A percentile compares a stretch with the other conserved stretches of the same genome.
These are phyloP conservation scores for Dactylellina parvicollis DNA, from an alignment of 2,329 filamentous ascomycete species.

Conservation along the genomic window DNA sequence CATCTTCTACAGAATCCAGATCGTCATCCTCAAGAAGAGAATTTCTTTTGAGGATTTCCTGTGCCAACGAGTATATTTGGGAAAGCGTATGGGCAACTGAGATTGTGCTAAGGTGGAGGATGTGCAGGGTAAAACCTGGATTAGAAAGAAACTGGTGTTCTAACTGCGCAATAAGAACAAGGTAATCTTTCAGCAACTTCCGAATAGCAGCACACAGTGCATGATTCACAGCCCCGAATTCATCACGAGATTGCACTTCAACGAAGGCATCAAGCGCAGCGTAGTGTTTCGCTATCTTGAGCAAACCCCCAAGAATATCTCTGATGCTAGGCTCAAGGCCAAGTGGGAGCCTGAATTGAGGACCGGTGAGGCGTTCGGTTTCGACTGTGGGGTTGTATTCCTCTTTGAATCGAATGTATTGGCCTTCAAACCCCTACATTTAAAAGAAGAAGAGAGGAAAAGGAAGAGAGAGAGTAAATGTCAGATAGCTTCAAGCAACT, in stretches of 20 bases:
- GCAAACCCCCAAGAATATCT: slow-evolving; percentile 85
- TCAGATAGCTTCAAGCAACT: no score
- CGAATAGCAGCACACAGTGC: slow-evolving; percentile 94
- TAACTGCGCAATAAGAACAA: slow-evolving; percentile 89
- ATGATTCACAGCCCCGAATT: slow-evolving; percentile 95
- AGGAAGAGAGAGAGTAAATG: no score
- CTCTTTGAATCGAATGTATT: slow-evolving; percentile 88
- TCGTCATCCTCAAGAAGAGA: slow-evolving; percentile 81
- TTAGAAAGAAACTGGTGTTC: slow-evolving; percentile 93
- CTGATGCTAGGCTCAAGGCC: slow-evolving; percentile 91
- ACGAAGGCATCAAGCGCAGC: slow-evolving; percentile 90
- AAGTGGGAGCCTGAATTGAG: slow-evolving; percentile 78
- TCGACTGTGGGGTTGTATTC: slow-evolving; percentile 85
- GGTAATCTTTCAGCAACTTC: slow-evolving; percentile 89
- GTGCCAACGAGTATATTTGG: slow-evolving; percentile 86
- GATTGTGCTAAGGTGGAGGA: slow-evolving; percentile 89
- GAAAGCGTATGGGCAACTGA: slow-evolving; percentile 90
- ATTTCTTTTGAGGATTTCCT: slow-evolving; percentile 88
- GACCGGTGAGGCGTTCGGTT: slow-evolving; percentile 85
- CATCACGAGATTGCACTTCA: slow-evolving; percentile 89
- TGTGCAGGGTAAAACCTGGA: slow-evolving; percentile 87
- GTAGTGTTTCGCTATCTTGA: slow-evolving; percentile 94
- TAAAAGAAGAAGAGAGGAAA: no score
- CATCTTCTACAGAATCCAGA: slow-evolving; percentile 77
- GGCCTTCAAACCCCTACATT: slow-evolving; percentile 83